Conservation (phyloP, 108 stramenopile genomes). For the Phaeodactylum tricornutum region DNA sequence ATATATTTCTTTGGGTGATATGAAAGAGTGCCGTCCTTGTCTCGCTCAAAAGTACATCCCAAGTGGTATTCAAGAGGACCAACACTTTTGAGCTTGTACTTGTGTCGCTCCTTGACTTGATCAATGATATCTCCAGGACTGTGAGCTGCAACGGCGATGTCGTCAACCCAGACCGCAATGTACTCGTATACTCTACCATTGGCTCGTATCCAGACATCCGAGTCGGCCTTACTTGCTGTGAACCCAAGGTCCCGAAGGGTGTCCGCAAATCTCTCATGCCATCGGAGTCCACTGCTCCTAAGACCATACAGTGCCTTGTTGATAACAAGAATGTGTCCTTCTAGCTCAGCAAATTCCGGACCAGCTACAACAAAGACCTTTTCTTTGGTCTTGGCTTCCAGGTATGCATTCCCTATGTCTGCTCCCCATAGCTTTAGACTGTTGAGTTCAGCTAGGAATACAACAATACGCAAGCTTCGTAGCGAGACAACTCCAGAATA, state of each 20-base stretch:
- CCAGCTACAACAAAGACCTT: conserved; percentile 14
- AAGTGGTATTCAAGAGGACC: conserved; percentile 3
- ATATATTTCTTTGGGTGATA: neutral
- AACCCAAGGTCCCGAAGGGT: conserved; percentile 22
- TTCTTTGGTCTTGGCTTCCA: conserved; percentile 10
- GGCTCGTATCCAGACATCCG: conserved; percentile 20
- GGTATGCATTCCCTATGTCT: conserved; percentile 18
- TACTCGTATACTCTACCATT: conserved; percentile 4
- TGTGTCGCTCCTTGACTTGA: neutral
- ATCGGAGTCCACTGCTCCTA: neutral
- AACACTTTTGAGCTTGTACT: conserved; percentile 3
- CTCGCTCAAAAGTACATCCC: conserved; percentile 1
- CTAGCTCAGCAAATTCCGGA: conserved; percentile 9
- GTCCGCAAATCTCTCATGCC: conserved; percentile 1
- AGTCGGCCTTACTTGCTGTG: conserved; percentile 15
- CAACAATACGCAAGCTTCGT: conserved; percentile 4
- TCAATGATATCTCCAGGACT: conserved; percentile 7
- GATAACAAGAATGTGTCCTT: conserved; percentile 6
- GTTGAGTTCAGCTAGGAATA: conserved; percentile 12
- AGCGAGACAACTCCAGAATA: conserved; percentile 24
- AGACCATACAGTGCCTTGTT: conserved; percentile 14
- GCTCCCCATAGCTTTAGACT: conserved; percentile 2
- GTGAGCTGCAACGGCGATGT: conserved; percentile 5
- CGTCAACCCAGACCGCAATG: conserved; percentile 3
- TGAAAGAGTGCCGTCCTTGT: conserved; percentile 3